Conservation (phyloP, 768 basidiomycete species). For the Collybia nuda region DNA sequence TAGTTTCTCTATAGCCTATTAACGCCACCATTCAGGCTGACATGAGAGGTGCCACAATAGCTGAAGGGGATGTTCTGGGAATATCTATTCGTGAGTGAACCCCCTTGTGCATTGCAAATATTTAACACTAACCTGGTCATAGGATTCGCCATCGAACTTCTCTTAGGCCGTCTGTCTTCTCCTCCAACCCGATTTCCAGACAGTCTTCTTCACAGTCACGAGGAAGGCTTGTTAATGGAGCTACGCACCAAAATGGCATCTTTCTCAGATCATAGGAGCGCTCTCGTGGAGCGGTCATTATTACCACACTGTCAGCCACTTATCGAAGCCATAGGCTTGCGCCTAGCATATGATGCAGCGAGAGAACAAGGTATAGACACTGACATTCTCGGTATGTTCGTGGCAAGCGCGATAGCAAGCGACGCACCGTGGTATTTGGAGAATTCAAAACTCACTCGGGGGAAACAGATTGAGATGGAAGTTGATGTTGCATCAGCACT, state of each 20-base stretch:
- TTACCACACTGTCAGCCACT: conserved; percentile 39
- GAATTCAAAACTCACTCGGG: conserved; percentile 17
- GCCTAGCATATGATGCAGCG: conserved; percentile 44
- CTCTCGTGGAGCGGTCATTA: conserved; percentile 28
- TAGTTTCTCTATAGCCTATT: not conserved
- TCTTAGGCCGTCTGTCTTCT: conserved; percentile 17
- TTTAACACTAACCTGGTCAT: not conserved
- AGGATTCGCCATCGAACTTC: conserved; percentile 27
- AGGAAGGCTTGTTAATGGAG: conserved; percentile 13
- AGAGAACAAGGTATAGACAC: conserved; percentile 20
- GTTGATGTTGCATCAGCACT: conserved; percentile 18
- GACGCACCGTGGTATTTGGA: conserved; percentile 39
- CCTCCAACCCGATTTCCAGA: conserved; percentile 14
- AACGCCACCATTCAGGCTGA: conserved; percentile 34
- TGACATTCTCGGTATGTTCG: conserved; percentile 37
- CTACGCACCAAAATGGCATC: conserved; percentile 16
- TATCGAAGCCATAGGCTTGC: conserved; percentile 44
- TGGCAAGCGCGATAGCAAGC: conserved; percentile 26
- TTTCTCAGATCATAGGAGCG: conserved; percentile 25
- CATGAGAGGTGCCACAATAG: conserved; percentile 37
- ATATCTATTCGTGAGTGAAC: conserved; percentile 34
- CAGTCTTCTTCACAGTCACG: conserved; percentile 19
- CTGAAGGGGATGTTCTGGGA: conserved; percentile 44
- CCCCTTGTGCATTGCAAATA: not conserved
- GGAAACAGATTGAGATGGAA: conserved; percentile 28